Evolutionary conservation across 2,329 filamentous ascomycete genomes (phyloP), one percentile per base, ranked within the genome.

Genomic region (Scytalidium sp.): DNA sequence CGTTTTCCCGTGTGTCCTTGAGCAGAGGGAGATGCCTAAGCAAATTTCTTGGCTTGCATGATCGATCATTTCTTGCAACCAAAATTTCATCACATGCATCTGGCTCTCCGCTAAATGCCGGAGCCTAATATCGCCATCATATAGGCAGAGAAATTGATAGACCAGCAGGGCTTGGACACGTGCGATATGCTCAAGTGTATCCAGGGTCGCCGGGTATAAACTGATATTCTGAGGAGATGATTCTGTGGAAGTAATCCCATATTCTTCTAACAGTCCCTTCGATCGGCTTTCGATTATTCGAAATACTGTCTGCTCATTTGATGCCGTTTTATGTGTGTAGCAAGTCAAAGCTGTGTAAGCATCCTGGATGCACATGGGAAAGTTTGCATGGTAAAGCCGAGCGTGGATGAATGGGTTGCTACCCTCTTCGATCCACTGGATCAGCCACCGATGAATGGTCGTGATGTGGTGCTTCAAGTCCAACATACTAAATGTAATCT

Each of bases 351-450:
- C 50, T 10, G 60, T 58, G 50, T 60, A 66, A n/a, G 59, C 63
- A 45, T 64, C 63, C 46, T 65, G 60, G 0, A 67, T 45, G 19
- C 56, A 60, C 11, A 41, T 32, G 1, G 64, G 64, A 19, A 65
- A 50, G 4, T 50, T 50, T 5, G 51, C 52, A 3, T 58, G 52
- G 39, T 65, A 67, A 1, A 67, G 56, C 1, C 52, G 49, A 2
- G 52, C 42, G 43, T 67, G 65, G 40, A 67, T 61, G 15, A 67
- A 59, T 2, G 60, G 60, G 39, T 56, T 59, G 21, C 60, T 59
- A 15, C 53, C 57, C 39, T 56, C 52, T 19, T 49, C 27, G 15
- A 62, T 47, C 63, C 65, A 67, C 19, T 62, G 49, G 3, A 40
- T 32, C 3, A 65, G 55, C 56, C 60, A 65, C 7, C 47, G 43